Percentiles rank a stretch among this genome's conserved stretches.
Evolutionary conservation across 176 grass and related monocot species (phyloP).

Genomic region (Triticum aestivum): IWGSC_CS_RefSeq_v2.1 NC_057804.1:129329519-129330018

Average conservation of each 20-base stretch:
- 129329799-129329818: background rate
- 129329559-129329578: conserved; percentile 72
- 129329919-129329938: background rate
- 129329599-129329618: conserved; percentile 19
- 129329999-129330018: background rate
- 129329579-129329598: conserved; percentile 58
- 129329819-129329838: background rate
- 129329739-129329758: background rate
- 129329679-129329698: conserved; percentile 4
- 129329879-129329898: background rate
- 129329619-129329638: background rate
- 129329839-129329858: background rate
- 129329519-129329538: conserved; percentile 92
- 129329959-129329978: background rate
- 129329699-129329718: background rate
- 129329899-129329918: background rate
- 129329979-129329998: background rate
- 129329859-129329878: background rate
- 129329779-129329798: background rate
- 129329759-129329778: background rate
- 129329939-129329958: background rate
- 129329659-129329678: background rate
- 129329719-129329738: background rate
- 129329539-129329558: conserved; percentile 80
- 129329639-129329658: background rate